Percentiles rank a stretch among this genome's conserved stretches.
Evolutionary conservation across 345 rosid genomes (phyloP).

Genomic region (Arabidopsis suecica): DNA sequence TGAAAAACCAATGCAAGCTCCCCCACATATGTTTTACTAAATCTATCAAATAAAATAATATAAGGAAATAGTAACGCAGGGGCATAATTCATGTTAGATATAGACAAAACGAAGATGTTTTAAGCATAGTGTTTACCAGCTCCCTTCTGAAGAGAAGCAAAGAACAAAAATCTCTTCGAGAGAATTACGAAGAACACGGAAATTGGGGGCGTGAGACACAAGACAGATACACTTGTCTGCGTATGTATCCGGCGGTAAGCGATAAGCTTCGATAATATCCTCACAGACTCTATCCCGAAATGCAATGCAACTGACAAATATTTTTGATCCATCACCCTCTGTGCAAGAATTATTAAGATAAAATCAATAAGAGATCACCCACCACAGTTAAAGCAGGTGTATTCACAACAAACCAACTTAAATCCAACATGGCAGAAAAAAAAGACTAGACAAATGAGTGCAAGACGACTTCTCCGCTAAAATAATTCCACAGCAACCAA

Average conservation of each 20-base stretch:
- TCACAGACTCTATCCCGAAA: constrained; percentile 95
- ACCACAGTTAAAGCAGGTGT: constrained; percentile 5
- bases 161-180: constrained; percentile 87
- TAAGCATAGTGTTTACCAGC: constrained; percentile 60
- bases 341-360: constrained; percentile 32
- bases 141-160: constrained; percentile 86
- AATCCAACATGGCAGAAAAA: constrained; percentile 10
- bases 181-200: constrained; percentile 70
- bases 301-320: constrained; percentile 92
- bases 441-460: constrained; percentile 5
- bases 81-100: background rate
- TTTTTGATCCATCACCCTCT: constrained; percentile 99
- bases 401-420: constrained; percentile 25
- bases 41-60: constrained; percentile 16
- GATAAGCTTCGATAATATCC: constrained; percentile 95
- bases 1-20: constrained; percentile 18
- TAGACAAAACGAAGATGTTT: constrained; percentile 1
- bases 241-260: constrained; percentile 73
- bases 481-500: background rate
- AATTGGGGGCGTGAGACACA: constrained; percentile 90
- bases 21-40: background rate
- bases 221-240: constrained; percentile 96
- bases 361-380: constrained; percentile 24
- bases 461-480: background rate
- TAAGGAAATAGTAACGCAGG: constrained; percentile 3